Evolutionary conservation across 164 flowering plant species (phyloP), one percentile per base, ranked within the genome.

Genomic region (Piper longum): DNA sequence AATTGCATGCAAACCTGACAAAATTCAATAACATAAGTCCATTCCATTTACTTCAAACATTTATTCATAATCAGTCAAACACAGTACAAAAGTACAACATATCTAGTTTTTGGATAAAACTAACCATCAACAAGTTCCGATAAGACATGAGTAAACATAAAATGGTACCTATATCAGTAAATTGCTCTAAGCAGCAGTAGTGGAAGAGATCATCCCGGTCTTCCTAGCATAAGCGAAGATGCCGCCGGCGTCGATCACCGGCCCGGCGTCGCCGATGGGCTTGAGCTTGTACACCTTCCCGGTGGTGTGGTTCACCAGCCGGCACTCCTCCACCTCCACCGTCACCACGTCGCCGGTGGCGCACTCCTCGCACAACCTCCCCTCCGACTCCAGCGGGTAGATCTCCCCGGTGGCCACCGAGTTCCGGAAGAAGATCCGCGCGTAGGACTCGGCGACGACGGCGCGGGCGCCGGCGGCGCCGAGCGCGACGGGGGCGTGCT

Each of bases 221-320:
- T 82, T 80, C 74, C 99, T 74, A 0, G 97, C 99, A 67, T 88
- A 93, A 4, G 97, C 97, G 14, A 93, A 93, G 69, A 93, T 93
- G 45, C 97, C 99, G 14, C 99, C 99, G 51, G 97, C 95, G 55
- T 88, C 92, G 67, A 90, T 85, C 13, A 93, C 97, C 3, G 97
- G 99, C 8, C 99, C 99, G 0, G 91, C 96, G 74, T 90, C 99
- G 1, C 99, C 99, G 66, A 93, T 88, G 0, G 96, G 88, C 82
- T 87, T 93, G 87, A 93, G 61, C 64, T 56, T 67, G 67, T 86
- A 88, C 77, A 83, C 95, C 78, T 88, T 90, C 43, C 96, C 97
- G 2, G 85, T 85, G 0, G 91, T 86, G 61, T 89, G 96, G 77
- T 92, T 92, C 67, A 85, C 83, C 83, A 92, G 56, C 63, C 54